A percentile compares a stretch with the other conserved stretches of the same genome.
These are phyloP conservation scores for Serendipita sp. DNA, from an alignment of 768 basidiomycete genomes.

Conservation along the genomic window DNA sequence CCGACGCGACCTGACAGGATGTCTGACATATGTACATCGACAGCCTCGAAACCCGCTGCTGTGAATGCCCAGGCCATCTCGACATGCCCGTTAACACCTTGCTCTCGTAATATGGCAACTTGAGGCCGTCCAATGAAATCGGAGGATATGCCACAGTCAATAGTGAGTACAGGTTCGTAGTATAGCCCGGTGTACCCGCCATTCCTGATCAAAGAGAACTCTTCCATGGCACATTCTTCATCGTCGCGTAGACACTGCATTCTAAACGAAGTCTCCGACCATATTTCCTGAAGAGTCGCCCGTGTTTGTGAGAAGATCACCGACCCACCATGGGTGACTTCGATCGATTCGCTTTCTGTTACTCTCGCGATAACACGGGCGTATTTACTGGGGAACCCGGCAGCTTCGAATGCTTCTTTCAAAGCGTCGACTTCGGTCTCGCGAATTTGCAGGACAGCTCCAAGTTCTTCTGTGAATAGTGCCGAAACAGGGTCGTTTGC, in stretches of 20 bases:
- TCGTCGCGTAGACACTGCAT: conserved; percentile 89
- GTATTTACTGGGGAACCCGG: conserved; percentile 63
- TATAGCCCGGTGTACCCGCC: conserved; percentile 44
- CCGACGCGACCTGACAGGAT: conserved; percentile 56
- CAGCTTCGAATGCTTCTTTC: conserved; percentile 39
- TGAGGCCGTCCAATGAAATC: conserved; percentile 45
- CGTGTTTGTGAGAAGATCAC: conserved; percentile 53
- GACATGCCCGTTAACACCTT: conserved; percentile 93
- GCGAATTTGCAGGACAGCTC: conserved; percentile 80
- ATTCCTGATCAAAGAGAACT: conserved; percentile 62
- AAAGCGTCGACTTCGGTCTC: conserved; percentile 40
- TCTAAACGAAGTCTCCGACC: conserved; percentile 88
- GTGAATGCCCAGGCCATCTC: conserved; percentile 99
- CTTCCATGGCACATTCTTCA: conserved; percentile 57
- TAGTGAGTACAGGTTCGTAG: conserved; percentile 55
- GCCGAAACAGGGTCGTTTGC: conserved; percentile 43
- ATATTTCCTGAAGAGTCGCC: conserved; percentile 57
- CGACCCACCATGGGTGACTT: conserved; percentile 34
- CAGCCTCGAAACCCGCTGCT: conserved; percentile 82
- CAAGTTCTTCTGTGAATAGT: conserved; percentile 93
- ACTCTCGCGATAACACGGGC: conserved; percentile 69
- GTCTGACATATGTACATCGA: conserved; percentile 98
- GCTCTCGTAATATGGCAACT: conserved; percentile 92
- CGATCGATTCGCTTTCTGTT: conserved; percentile 45
- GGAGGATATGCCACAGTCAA: conserved; percentile 18